Conservation (phyloP, 177 flowering plant genomes). For the Telopea speciosissima region DNA sequence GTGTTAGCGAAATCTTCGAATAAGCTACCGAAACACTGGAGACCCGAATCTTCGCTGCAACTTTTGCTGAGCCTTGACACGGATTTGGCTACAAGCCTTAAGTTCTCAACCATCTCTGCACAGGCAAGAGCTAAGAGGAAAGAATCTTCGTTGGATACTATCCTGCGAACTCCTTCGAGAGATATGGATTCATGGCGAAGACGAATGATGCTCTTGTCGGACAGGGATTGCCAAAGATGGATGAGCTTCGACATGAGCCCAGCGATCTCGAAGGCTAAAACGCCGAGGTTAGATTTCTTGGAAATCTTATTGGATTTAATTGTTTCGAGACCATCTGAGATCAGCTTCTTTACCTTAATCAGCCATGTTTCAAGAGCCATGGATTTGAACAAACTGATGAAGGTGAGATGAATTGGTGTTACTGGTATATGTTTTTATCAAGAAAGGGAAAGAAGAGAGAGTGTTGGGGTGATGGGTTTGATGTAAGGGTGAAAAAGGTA, state of each 20-base stretch:
- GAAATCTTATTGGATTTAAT: slow-evolving; percentile 11
- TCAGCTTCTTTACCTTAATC: slow-evolving; percentile 48
- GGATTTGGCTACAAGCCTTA: slow-evolving; percentile 37
- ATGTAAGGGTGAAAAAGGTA: slow-evolving; percentile 6
- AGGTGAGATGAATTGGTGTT: no score
- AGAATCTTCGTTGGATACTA: slow-evolving; percentile 74
- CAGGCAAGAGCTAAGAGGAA: slow-evolving; percentile 75
- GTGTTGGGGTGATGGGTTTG: slow-evolving; percentile 1
- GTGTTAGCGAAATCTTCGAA: slow-evolving; percentile 53
- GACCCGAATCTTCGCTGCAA: slow-evolving; percentile 31
- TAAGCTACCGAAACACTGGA: slow-evolving; percentile 35
- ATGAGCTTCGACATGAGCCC: slow-evolving; percentile 74
- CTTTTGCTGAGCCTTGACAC: slow-evolving; percentile 36
- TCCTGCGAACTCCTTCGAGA: slow-evolving; percentile 71
- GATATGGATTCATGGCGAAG: slow-evolving; percentile 47
- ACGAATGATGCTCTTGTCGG: slow-evolving; percentile 47
- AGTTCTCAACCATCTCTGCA: slow-evolving; percentile 56
- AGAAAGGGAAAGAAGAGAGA: no score
- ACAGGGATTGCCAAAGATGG: slow-evolving; percentile 64
- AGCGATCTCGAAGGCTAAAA: slow-evolving; percentile 76
- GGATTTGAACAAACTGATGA: slow-evolving; percentile 4
- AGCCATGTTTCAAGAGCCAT: slow-evolving; percentile 82
- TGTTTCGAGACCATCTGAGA: slow-evolving; percentile 35
- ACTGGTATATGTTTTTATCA: no score
- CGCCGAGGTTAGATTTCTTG: slow-evolving; percentile 48